A percentile compares a stretch with the other conserved stretches of the same genome.
These are phyloP conservation scores for Coprinopsis cinerea DNA, from an alignment of 768 basidiomycete genomes.

Conservation along the genomic window DNA sequence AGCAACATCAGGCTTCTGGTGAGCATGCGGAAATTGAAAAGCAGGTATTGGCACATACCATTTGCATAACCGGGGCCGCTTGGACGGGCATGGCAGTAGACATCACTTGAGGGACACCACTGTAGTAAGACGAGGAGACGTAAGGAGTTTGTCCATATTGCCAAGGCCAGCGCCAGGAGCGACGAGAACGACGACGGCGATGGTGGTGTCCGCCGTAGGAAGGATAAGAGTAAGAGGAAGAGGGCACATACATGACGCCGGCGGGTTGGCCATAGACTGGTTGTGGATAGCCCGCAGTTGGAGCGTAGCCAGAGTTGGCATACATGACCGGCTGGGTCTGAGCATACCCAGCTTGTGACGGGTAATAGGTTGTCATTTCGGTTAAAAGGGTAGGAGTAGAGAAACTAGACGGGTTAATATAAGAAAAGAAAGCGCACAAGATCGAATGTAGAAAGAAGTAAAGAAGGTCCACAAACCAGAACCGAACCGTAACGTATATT, in stretches of 20 bases:
- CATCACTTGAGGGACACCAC: slow-evolving; percentile 14
- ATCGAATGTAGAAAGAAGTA: background rate
- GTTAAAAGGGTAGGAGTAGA: slow-evolving; percentile 9
- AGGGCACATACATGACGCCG: slow-evolving; percentile 27
- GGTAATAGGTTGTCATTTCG: slow-evolving; percentile 33
- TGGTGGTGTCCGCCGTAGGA: slow-evolving; percentile 14
- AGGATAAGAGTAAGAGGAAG: slow-evolving; percentile 8
- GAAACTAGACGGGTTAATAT: slow-evolving; percentile 11
- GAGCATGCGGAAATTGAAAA: background rate
- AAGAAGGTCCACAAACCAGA: background rate
- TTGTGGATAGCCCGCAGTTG: slow-evolving; percentile 18
- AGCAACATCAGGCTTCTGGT: background rate
- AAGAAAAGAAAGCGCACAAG: background rate
- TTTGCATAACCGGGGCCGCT: slow-evolving; percentile 22
- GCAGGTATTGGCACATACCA: slow-evolving; percentile 18
- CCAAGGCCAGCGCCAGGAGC: background rate
- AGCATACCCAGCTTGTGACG: slow-evolving; percentile 29
- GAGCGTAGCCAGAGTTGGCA: slow-evolving; percentile 10
- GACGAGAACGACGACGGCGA: slow-evolving; percentile 11
- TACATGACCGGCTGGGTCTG: slow-evolving; percentile 27
- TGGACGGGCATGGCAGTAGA: slow-evolving; percentile 13
- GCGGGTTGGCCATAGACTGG: slow-evolving; percentile 13
- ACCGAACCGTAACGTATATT: background rate
- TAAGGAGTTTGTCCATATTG: slow-evolving; percentile 5
- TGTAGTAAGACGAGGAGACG: slow-evolving; percentile 13